phyloP scores from a whole-genome alignment of 805 yeast genomes.

The Ogataea saltuana region DNA sequence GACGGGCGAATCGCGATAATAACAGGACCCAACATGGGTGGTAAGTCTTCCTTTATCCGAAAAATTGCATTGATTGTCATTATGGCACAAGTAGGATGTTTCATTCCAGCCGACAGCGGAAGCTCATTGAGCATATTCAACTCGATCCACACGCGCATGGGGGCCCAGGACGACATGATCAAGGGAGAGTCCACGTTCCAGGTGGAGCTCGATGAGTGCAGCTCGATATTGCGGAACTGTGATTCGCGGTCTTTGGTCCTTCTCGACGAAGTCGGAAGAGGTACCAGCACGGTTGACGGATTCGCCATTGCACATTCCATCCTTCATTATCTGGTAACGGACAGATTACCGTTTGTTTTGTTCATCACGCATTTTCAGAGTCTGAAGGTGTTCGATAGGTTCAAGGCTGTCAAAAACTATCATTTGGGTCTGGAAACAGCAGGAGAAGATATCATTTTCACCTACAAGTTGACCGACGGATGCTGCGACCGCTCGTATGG shows the following conservation, averaged over 20 bases:
- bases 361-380: conserved; percentile 87
- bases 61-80: conserved; percentile 70
- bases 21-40: conserved; percentile 91
- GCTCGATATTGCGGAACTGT: conserved; percentile 52
- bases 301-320: conserved; percentile 78
- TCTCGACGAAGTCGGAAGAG: conserved; percentile 77
- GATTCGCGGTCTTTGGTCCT: conserved; percentile 58
- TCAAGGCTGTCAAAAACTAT: conserved; percentile 50
- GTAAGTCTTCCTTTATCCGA: conserved; percentile 75
- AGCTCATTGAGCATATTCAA: conserved; percentile 60
- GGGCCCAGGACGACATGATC: conserved; percentile 77
- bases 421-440: conserved; percentile 61
- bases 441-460: conserved; percentile 42
- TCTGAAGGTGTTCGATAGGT: conserved; percentile 51
- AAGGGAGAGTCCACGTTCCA: conserved; percentile 81
- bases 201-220: conserved; percentile 72
- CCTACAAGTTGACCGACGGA: conserved; percentile 53
- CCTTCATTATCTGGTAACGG: conserved; percentile 54
- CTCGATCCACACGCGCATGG: conserved; percentile 60
- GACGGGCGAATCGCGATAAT: conserved; percentile 59
- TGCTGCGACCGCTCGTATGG: conserved; percentile 72
- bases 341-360: conserved; percentile 54
- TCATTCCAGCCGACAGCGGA: conserved; percentile 65
- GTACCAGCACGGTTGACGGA: conserved; percentile 73
- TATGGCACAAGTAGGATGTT: conserved; percentile 78